These are phyloP conservation scores for Vigna trinervia DNA, from an alignment of 306 rosid genomes.

Conservation along the genomic window DNA sequence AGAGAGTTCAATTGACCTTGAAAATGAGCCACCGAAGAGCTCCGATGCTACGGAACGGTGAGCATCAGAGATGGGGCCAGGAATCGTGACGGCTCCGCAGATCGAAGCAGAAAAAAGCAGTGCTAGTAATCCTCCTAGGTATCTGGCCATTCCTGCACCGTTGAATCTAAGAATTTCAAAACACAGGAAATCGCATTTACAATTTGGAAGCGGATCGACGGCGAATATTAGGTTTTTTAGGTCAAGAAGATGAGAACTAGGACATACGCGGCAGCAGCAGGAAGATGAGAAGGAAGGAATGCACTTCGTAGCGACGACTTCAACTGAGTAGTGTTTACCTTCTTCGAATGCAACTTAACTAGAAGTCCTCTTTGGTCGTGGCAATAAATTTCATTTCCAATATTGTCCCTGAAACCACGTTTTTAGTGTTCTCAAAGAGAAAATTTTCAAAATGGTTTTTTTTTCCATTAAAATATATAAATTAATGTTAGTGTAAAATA, in stretches of 20 bases:
- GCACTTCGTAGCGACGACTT: constrained; percentile 23
- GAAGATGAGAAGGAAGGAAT: neutral
- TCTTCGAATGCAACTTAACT: constrained; percentile 27
- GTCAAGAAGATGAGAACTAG: constrained; percentile 22
- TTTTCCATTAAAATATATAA: neutral
- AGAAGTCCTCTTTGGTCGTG: constrained; percentile 13
- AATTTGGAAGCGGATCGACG: neutral
- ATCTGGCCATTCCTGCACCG: constrained; percentile 77
- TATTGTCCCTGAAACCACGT: neutral
- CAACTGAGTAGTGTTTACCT: neutral
- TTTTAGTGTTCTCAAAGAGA: neutral
- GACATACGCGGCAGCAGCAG: constrained; percentile 2
- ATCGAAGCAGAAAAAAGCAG: constrained; percentile 57
- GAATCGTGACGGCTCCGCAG: constrained; percentile 57
- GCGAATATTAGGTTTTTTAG: neutral
- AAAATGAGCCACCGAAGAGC: constrained; percentile 71
- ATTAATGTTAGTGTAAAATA: neutral
- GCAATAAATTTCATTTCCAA: constrained; percentile 10
- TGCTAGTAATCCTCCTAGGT: constrained; percentile 56
- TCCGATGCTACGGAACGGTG: constrained; percentile 84
- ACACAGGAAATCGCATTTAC: constrained; percentile 14
- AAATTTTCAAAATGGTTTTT: neutral
- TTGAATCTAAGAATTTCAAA: constrained; percentile 43
- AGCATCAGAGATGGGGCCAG: constrained; percentile 64
- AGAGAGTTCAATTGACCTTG: constrained; percentile 59